A percentile compares a stretch with the other conserved stretches of the same genome.
These are phyloP conservation scores for Eucalyptus regnans DNA, from an alignment of 345 rosid species.

Conservation along the genomic window DNA sequence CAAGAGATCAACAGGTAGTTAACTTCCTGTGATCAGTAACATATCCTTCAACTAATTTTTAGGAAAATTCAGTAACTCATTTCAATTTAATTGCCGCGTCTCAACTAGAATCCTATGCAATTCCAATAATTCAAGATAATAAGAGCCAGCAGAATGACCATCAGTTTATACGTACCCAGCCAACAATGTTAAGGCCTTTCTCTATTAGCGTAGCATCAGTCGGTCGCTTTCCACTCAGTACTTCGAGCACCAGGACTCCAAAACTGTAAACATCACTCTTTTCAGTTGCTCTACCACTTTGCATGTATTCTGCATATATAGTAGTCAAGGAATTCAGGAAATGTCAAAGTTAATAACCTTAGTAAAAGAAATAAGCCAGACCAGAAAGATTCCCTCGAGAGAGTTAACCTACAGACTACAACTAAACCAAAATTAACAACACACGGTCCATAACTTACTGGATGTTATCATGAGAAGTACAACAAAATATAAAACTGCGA, in stretches of 20 bases:
- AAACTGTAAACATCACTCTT: slow-evolving; percentile 97
- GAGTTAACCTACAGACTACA: not conserved
- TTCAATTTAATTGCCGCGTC: not conserved
- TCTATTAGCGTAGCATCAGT: slow-evolving; percentile 95
- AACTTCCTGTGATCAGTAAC: not conserved
- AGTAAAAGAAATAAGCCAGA: not conserved
- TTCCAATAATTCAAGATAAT: not conserved
- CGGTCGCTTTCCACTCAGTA: slow-evolving; percentile 92
- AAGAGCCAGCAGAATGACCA: not conserved
- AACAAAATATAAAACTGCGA: not conserved
- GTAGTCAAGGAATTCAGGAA: not conserved
- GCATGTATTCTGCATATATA: slow-evolving; percentile 75
- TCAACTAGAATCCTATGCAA: not conserved
- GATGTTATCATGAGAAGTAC: not conserved
- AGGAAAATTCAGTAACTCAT: not conserved
- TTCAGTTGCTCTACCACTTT: slow-evolving; percentile 97
- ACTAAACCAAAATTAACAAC: not conserved
- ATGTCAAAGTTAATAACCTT: not conserved
- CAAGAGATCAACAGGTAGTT: not conserved
- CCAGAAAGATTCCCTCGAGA: not conserved
- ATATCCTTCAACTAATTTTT: not conserved
- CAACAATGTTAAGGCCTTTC: slow-evolving; percentile 95
- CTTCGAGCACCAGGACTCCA: slow-evolving; percentile 89
- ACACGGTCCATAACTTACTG: not conserved
- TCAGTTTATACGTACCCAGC: slow-evolving; percentile 61